Evolutionary conservation across 768 basidiomycete species (phyloP), one percentile per base, ranked within the genome.

Genomic region (Collybia sordida): DNA sequence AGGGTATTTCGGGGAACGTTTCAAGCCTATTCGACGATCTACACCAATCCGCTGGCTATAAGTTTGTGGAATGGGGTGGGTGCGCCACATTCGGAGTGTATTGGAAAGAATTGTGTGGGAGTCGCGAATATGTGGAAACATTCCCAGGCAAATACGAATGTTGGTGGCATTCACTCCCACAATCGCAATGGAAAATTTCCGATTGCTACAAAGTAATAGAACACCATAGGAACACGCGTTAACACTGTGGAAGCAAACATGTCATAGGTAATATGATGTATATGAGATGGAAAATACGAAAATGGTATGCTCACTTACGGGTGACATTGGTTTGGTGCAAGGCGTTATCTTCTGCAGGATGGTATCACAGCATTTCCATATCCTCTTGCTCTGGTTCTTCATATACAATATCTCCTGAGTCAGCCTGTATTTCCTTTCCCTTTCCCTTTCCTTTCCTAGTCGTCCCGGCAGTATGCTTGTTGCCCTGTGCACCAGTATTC

Each of bases 321-420:
- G 3, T 14, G 9, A 31, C 14, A 14, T 31, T 14, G 9, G 31
- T 24, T 42, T 25, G 21, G 23, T 23, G 27, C 14, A 23, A 9
- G 31, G 18, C 27, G 21, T 34, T 15, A 25, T 14, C 18, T 37
- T 45, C 31, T 37, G 31, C 18, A 24, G 42, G 23, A 15, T 14
- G 9, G 9, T 36, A 17, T 54, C 44, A 54, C 38, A 59, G 45
- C 51, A 62, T 57, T 44, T 75, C 75, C 66, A 70, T 69, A 43
- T 60, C 63, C 18, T 73, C 73, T 50, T 77, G 77, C 45, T 78
- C 74, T 23, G 68, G 72, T 56, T 77, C 76, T 56, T 67, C 65
- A 25, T 72, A 61, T 19, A 75, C 65, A 23, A 74, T 57, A 50
- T 63, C 62, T 37, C 52, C 57, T 5, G 62, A 52, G 24, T 42